Conservation (phyloP, 139 green algal genomes). For the Volvox reticuliferus region DNA sequence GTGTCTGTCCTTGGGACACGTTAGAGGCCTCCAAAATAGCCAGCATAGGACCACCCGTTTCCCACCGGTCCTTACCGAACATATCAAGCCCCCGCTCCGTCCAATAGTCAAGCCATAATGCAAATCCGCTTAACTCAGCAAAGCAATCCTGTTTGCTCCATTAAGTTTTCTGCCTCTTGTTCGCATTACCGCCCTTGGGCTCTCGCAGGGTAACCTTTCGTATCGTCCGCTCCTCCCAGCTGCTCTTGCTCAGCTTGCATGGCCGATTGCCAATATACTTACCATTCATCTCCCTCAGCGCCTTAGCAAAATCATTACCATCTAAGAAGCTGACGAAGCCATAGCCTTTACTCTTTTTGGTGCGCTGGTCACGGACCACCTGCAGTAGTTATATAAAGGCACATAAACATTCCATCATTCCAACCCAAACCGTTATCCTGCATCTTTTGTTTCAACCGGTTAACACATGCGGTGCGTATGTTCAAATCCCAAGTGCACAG, state of each 20-base stretch:
- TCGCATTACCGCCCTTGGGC: not conserved
- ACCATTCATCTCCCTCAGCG: slow-evolving; percentile 88
- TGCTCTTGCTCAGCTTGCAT: slow-evolving; percentile 87
- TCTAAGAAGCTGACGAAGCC: slow-evolving; percentile 95
- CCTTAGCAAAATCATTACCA: slow-evolving; percentile 83
- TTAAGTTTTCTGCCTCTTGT: slow-evolving; percentile 47
- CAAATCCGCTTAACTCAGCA: too few species aligned
- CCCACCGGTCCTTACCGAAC: too few species aligned
- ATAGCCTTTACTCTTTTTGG: slow-evolving; percentile 91
- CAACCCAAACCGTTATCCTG: too few species aligned
- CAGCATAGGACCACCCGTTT: too few species aligned
- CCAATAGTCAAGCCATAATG: too few species aligned
- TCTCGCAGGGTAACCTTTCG: slow-evolving; percentile 27
- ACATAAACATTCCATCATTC: too few species aligned
- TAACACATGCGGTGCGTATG: too few species aligned
- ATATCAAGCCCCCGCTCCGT: too few species aligned
- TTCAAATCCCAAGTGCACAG: too few species aligned
- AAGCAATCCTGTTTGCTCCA: too few species aligned
- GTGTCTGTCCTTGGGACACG: too few species aligned
- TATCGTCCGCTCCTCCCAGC: slow-evolving; percentile 77
- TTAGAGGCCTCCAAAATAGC: too few species aligned
- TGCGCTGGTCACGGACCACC: slow-evolving; percentile 85
- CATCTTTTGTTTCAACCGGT: not conserved
- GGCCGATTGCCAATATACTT: slow-evolving; percentile 96
- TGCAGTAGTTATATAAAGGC: slow-evolving; percentile 34